Evolutionary conservation across 2,329 filamentous ascomycete genomes (phyloP), one percentile per base, ranked within the genome.

Genomic region (Cercospora janseana): DNA sequence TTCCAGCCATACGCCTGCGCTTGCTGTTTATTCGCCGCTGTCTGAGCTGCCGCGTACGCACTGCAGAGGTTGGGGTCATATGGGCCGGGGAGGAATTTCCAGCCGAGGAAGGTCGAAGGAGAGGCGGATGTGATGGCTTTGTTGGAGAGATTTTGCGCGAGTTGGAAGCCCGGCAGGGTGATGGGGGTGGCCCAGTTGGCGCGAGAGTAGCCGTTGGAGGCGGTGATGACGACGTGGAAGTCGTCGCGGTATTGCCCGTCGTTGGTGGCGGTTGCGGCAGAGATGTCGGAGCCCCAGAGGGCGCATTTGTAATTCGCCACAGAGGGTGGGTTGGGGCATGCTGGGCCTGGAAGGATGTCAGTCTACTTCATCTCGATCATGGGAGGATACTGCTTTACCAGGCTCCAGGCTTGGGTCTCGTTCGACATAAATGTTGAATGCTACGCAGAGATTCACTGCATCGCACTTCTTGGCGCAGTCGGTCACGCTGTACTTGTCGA

Each of bases 241-340:
- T 63, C 34, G 26, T 59, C 47, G 26, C 43, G 60, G 43, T 52
- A 60, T 41, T 61, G 53, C 20, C 61, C 63, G 20, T 38, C 46
- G 55, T 64, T 65, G 49, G 58, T 63, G 7, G 61, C 63, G 9
- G 56, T 44, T 1, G 46, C 31, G 10, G 57, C 45, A 27, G 57
- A 55, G 51, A 69, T 59, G 29, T 54, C 56, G 37, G 66, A 66
- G 24, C 66, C 63, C 64, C 64, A 67, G 48, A 66, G 59, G 4
- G 63, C 61, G 52, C 65, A 67, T 53, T 66, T 66, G 60, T 60
- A 65, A 57, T 64, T 65, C 34, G 63, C 59, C 40, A 65, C 61
- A 16, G 59, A 60, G 12, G 57, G 41, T 15, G 62, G 63, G 52
- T 62, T 60, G 6, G 61, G 59, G 58, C 64, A 66, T 18, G 43